Evolutionary conservation across 2,329 filamentous ascomycete species (phyloP).

Genomic region (Microsporum ferrugineum): DNA sequence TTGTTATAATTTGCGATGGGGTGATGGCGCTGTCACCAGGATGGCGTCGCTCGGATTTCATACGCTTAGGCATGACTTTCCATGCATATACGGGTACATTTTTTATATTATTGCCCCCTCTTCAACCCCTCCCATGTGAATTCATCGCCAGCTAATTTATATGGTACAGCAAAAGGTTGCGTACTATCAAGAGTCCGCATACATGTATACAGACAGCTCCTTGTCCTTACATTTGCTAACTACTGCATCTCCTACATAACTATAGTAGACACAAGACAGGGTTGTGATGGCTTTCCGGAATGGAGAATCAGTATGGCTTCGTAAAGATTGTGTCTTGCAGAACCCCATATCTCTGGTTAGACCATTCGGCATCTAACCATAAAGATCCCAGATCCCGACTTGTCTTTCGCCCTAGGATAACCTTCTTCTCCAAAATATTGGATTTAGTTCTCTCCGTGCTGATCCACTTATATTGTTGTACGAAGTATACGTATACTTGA

Average conservation of each 20-base stretch:
- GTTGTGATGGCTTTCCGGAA: neutral
- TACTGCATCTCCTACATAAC: neutral
- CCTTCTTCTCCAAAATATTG: neutral
- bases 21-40: neutral
- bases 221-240: neutral
- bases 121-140: conserved; percentile 1
- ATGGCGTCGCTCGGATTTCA: neutral
- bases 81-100: conserved; percentile 3
- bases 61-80: neutral
- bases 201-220: neutral
- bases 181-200: neutral
- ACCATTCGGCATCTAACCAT: conserved; percentile 3
- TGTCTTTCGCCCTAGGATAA: neutral
- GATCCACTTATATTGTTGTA: neutral
- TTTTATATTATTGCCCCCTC: neutral
- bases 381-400: neutral
- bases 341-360: neutral
- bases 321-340: neutral
- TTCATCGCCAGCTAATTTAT: neutral
- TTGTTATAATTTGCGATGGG: neutral
- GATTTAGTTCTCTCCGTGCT: neutral
- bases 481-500: neutral
- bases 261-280: neutral
- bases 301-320: neutral
- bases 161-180: neutral